phyloP scores from a whole-genome alignment of 805 yeast genomes.

The Clavispora carvajalis region DNA sequence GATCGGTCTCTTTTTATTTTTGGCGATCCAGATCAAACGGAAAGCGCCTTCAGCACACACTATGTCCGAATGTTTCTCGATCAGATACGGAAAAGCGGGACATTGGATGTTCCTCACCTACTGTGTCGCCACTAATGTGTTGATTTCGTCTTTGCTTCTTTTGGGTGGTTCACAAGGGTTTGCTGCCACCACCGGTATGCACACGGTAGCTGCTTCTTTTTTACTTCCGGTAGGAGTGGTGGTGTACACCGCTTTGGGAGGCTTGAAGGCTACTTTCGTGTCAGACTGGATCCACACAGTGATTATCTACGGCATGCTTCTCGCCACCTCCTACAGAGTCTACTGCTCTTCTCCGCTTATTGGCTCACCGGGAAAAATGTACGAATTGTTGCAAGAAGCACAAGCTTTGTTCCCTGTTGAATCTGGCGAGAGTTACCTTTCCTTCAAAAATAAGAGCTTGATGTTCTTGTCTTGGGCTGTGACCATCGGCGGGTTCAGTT shows the following conservation, averaged over 20 bases:
- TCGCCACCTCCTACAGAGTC: constrained; percentile 27
- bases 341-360: constrained; percentile 33
- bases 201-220: constrained; percentile 34
- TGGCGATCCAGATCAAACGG: constrained; percentile 18
- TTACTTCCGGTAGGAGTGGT: constrained; percentile 57
- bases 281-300: constrained; percentile 70
- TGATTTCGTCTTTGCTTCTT: constrained; percentile 10
- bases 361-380: constrained; percentile 42
- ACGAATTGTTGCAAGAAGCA: constrained; percentile 35
- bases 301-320: constrained; percentile 35
- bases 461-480: constrained; percentile 12
- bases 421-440: constrained; percentile 6
- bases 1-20: constrained; percentile 14
- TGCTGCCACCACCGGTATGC: constrained; percentile 9
- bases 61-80: constrained; percentile 14
- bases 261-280: constrained; percentile 74
- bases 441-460: constrained; percentile 13
- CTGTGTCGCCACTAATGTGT: constrained; percentile 10
- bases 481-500: constrained; percentile 9
- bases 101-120: constrained; percentile 11
- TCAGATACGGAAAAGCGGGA: constrained; percentile 10
- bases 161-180: constrained; percentile 7
- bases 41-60: constrained; percentile 17
- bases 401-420: constrained; percentile 2
- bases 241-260: constrained; percentile 73